Percentiles rank a stretch among this genome's conserved stretches.
phyloP scores from a whole-genome alignment of 192 early-diverging fungal species.

The Coemansia sp. region DNA sequence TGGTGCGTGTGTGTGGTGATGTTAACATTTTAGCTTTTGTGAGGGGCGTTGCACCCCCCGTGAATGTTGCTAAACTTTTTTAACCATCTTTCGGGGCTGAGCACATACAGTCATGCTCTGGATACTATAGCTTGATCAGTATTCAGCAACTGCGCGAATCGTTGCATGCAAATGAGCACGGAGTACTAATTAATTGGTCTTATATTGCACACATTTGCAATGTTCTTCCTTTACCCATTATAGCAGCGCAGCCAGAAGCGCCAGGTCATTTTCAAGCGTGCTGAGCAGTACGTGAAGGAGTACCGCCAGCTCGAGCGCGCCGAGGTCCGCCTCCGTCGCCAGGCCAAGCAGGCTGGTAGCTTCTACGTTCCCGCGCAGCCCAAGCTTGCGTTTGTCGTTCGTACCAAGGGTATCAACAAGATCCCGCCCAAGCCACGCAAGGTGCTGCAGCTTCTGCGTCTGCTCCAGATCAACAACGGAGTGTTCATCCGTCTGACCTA shows the following conservation, averaged over 20 bases:
- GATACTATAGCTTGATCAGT: no score
- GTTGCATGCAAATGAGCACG: no score
- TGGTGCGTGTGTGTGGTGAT: conserved; percentile 46
- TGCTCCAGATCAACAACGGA: conserved; percentile 99
- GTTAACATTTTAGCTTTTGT: conserved; percentile 25
- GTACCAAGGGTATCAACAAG: conserved; percentile 99
- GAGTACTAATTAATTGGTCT: not conserved
- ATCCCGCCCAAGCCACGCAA: conserved; percentile 99
- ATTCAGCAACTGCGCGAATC: no score
- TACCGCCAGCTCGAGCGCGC: conserved; percentile 87
- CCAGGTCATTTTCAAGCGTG: conserved; percentile 98
- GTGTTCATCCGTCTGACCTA: conserved; percentile 94
- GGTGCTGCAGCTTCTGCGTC: conserved; percentile 97
- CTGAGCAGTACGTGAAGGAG: conserved; percentile 98
- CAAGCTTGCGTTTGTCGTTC: conserved; percentile 97
- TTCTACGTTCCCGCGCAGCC: conserved; percentile 95
- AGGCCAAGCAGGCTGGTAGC: conserved; percentile 86
- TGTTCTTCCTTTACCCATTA: not conserved
- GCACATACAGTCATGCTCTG: conserved; percentile 17
- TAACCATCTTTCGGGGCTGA: conserved; percentile 87
- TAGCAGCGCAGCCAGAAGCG: conserved; percentile 70
- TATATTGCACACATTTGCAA: not conserved
- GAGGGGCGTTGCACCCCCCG: conserved; percentile 49
- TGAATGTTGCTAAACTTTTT: conserved; percentile 40
- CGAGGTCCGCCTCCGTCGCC: conserved; percentile 89